phyloP scores from a whole-genome alignment of 345 rosid species.

The Arabidopsis thaliana region DNA sequence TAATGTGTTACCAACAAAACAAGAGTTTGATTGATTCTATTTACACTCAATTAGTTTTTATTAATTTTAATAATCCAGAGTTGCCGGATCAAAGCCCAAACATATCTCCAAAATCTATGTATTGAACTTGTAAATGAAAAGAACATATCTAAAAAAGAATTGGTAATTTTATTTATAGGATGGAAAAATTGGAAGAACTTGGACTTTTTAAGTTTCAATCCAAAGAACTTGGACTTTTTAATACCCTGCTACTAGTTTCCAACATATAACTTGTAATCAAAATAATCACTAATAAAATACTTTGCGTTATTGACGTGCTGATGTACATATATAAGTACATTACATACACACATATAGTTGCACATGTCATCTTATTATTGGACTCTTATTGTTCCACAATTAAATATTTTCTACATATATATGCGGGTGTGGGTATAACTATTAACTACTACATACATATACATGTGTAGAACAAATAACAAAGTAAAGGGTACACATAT shows the following conservation, averaged over 20 bases:
- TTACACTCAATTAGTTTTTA: too few relatives aligned
- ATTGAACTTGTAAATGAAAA: too few relatives aligned
- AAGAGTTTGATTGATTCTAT: slow-evolving; percentile 5
- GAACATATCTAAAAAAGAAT: too few relatives aligned
- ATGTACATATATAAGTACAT: background rate
- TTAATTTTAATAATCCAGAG: background rate
- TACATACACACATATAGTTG: background rate
- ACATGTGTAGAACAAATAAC: slow-evolving; percentile 23
- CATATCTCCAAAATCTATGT: background rate
- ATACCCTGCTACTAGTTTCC: slow-evolving; percentile 4
- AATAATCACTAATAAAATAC: slow-evolving; percentile 15
- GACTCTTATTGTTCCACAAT: slow-evolving; percentile 35
- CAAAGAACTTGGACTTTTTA: slow-evolving; percentile 25
- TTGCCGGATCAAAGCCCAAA: background rate
- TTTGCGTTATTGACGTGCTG: slow-evolving; percentile 1
- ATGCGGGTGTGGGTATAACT: slow-evolving; percentile 25
- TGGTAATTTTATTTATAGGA: background rate
- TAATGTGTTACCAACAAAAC: slow-evolving; percentile 3
- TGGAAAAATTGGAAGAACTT: slow-evolving; percentile 25
- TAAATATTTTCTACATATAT: background rate
- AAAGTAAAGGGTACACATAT: slow-evolving; percentile 29
- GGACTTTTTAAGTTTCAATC: slow-evolving; percentile 13
- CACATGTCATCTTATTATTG: slow-evolving; percentile 36
- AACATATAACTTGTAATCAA: slow-evolving; percentile 13
- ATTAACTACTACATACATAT: background rate